Evolutionary conservation across 345 rosid genomes (phyloP), one percentile per base, ranked within the genome.

Genomic region (Camelina laxa): DNA sequence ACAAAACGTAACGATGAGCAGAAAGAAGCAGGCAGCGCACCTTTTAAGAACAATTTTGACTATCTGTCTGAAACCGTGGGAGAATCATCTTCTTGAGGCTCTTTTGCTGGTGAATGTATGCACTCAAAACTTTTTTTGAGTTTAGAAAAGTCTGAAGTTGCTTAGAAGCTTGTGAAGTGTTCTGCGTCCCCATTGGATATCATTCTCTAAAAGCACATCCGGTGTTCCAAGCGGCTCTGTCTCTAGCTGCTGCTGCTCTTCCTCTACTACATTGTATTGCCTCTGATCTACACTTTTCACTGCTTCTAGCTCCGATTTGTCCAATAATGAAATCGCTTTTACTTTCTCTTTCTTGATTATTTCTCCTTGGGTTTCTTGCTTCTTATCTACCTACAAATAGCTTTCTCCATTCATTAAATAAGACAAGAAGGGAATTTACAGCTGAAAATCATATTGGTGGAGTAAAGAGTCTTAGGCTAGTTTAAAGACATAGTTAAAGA

Each of bases 121-220:
- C 55, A 45, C 54, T 14, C 48, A 19, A 49, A 47, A 16, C 36
- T 60, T 49, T 16, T 17, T 31, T 2, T 21, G 22, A 30, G 56
- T 15, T 78, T 84, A 84, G 62, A 84, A 49, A 59, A 88, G 71
- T 38, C 93, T 84, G 36, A 93, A 78, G 80, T 49, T 83, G 42
- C 62, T 69, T 12, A 93, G 81, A 70, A 93, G 79, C 79, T 80
- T 88, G 65, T 83, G 80, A 42, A 92, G 75, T 4, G 83, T 77
- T 76, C 60, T 82, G 19, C 77, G 83, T 71, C 96, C 96, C 98
- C 97, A 90, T 49, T 75, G 85, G 15, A 89, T 66, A 74, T 92
- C 89, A 7, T 65, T 87, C 65, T 81, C 69, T 73, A 85, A 15
- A 9, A 82, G 50, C 59, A 69, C 65, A 61, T 55, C 4, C 6